Evolutionary conservation across 2,329 filamentous ascomycete genomes (phyloP), one percentile per base, ranked within the genome.

Genomic region (Cladosporium cucumerinum): DNA sequence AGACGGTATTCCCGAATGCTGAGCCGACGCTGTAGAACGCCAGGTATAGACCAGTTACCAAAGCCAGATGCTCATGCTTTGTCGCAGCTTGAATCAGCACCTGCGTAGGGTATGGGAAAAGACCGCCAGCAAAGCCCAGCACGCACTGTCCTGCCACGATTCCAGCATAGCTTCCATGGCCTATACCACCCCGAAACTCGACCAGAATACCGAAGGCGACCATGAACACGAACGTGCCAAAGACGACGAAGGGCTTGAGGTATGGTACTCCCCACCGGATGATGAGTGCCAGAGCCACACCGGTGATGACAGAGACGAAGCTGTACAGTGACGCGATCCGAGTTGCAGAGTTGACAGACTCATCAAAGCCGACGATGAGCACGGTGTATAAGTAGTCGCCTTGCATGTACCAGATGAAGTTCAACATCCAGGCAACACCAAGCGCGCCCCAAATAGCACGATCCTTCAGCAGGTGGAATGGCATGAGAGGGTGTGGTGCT

Each of bases 201-300:
- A 89, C 88, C 21, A 89, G 78, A 0, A 89, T 80, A 11, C 87
- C 87, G 67, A 88, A 89, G 0, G 87, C 86, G n/a, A 87, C 84
- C 70, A 87, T 79, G 78, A 87, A 89, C 2, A 89, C 78, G 10
- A 78, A 75, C 1, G 86, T 88, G 36, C 87, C 87, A 30, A 77
- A 76, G 46, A 89, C 75, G 71, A 89, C 88, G 73, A 89, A 87
- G n/a, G 80, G 73, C 72, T 89, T 89, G 71, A 89, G 81, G 26
- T 83, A 84, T 61, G 85, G 83, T 26, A 87, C 79, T 48, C 59
- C 46, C 63, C 80, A 81, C 77, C 80, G 83, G 46, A 89, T 82
- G 34, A 89, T 73, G 14, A 86, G 71, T 5, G 87, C 86, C 18
- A 87, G 78, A 54, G 85, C 70, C 52, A 82, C 79, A 30, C 87